Conservation (phyloP, 2,329 filamentous ascomycete genomes). For the Fusarium azukiicola region DNA sequence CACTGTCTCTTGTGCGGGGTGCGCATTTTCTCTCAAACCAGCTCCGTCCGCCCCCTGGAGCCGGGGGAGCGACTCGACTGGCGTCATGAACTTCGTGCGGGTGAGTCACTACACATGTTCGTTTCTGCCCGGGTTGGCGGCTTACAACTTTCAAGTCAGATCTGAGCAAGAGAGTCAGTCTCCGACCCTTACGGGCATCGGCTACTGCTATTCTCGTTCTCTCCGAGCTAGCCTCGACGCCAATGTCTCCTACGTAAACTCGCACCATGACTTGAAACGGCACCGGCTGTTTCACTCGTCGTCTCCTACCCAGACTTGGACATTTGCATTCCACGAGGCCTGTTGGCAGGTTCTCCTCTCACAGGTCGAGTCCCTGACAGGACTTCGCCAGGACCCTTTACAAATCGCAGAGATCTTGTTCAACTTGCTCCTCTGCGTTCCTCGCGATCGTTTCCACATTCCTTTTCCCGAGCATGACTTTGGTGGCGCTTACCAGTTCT, state of each 20-base stretch:
- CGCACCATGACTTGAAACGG: background rate
- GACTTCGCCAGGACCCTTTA: background rate
- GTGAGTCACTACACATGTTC: no score
- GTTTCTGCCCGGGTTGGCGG: no score
- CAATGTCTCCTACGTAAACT: background rate
- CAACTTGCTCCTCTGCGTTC: slow-evolving; percentile 15
- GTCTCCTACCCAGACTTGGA: background rate
- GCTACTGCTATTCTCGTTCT: background rate
- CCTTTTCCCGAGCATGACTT: slow-evolving; percentile 20
- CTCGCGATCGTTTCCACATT: background rate
- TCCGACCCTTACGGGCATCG: slow-evolving; percentile 17
- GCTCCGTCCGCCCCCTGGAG: no score
- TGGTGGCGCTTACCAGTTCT: background rate
- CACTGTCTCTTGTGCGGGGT: no score
- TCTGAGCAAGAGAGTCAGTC: background rate
- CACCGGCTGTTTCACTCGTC: background rate
- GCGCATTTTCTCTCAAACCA: no score
- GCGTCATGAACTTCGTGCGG: no score
- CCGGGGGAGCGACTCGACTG: no score
- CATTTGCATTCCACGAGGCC: slow-evolving; percentile 26
- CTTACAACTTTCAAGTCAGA: no score
- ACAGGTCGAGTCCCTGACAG: background rate
- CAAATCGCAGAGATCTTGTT: slow-evolving; percentile 19
- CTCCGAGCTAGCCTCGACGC: background rate
- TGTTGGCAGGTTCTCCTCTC: slow-evolving; percentile 26